phyloP scores from a whole-genome alignment of 192 early-diverging fungal species.

The Diversispora eburnea region DNA sequence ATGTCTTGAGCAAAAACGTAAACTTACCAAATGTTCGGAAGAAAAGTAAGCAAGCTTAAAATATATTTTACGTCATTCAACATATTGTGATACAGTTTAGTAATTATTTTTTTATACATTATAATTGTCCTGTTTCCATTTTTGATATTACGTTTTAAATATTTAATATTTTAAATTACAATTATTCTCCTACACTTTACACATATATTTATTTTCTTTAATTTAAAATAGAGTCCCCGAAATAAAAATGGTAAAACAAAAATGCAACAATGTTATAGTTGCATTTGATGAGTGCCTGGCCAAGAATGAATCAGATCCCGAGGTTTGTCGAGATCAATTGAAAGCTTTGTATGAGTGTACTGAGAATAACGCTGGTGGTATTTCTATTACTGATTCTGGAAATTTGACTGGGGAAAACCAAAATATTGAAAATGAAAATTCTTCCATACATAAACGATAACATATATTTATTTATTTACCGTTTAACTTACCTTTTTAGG shows the following conservation, averaged over 20 bases:
- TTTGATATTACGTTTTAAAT: no score
- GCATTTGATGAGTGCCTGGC: conserved; percentile 7
- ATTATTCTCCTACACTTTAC: not conserved
- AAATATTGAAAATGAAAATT: no score
- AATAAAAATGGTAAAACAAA: conserved; percentile 3
- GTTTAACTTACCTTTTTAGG: not conserved
- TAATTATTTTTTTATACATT: not conserved
- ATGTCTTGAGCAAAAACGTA: conserved; percentile 16
- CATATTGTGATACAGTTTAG: not conserved
- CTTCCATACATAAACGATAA: no score
- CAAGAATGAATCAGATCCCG: conserved; percentile 7
- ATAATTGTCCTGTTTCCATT: no score
- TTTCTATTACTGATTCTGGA: no score
- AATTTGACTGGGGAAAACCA: no score
- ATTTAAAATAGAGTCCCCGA: not conserved
- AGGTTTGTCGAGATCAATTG: not conserved
- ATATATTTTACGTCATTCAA: no score
- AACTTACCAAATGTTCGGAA: conserved; percentile 31
- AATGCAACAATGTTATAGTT: not conserved
- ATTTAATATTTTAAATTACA: no score
- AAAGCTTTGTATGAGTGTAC: conserved; percentile 11
- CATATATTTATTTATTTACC: no score
- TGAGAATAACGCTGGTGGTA: not conserved
- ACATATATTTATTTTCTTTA: not conserved
- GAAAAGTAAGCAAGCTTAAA: conserved; percentile 20